Base-by-base conservation (phyloP, 2,329 filamentous ascomycete genomes). In the Alternaria brassicicola region DNA sequence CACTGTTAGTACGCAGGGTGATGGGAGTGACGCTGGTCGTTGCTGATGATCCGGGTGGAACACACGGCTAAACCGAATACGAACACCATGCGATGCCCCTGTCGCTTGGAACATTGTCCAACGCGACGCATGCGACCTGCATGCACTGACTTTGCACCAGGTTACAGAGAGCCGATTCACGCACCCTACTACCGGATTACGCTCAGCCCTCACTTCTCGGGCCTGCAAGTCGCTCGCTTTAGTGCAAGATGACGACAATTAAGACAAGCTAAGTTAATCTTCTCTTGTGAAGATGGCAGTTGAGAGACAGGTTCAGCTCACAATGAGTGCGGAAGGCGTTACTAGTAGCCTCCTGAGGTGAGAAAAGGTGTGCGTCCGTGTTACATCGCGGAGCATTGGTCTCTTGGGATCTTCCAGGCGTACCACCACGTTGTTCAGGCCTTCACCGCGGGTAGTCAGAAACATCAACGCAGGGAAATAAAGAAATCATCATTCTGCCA, bases 31-130 rank as follows among this genome's bases (percentile, higher is more conserved):
- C 63, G 68, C 52, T 39, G 65, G 70, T 74, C 67, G 28, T 67
- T 74, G 47, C 57, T 50, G 38, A 17, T 36, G 45, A 51, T 33
- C 42, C 55, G 45, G 55, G 62, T 67, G 43, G 55, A 39, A 55
- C 63, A 21, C 28, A 43, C 58, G 68, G 69, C 39, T 71, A 69
- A 71, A 67, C 56, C 61, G 60, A 54, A 69, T 64, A 66, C 65
- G 57, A 65, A 57, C 52, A 25, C 59, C 60, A 66, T 60, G 61
- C 57, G 59, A 60, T 58, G 63, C 59, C 58, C 62, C 59, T 59
- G 45, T 59, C 61, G n/a, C 48, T 33, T 51, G 42, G 51, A 36
- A 60, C 41, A 33, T 21, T 35, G 42, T 61, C 42, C 49, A 43
- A 57, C 43, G 25, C 43, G 28, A 33, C 43, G 35, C 52, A 52